A percentile compares a stretch with the other conserved stretches of the same genome.
Evolutionary conservation across 768 basidiomycete species (phyloP).

Genomic region (Phlebiopsis gigantea): DNA sequence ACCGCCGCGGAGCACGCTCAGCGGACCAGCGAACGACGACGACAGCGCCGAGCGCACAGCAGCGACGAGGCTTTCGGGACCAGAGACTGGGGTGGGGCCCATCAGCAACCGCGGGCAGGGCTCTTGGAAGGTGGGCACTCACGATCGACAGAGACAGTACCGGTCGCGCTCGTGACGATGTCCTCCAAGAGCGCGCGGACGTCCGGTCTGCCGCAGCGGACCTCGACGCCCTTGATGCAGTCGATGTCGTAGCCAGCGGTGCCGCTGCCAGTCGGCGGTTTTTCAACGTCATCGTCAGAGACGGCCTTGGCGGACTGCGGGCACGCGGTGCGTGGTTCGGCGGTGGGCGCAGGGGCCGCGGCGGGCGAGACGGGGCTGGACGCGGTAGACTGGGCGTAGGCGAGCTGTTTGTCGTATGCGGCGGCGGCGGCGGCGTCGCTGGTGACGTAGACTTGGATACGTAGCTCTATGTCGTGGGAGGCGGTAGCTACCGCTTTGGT

Average conservation of each 20-base stretch:
- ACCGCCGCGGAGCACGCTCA: conserved; percentile 13
- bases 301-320: not conserved
- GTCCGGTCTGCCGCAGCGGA: conserved; percentile 21
- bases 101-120: not conserved
- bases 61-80: conserved; percentile 6
- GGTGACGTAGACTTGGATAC: conserved; percentile 20
- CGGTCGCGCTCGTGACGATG: conserved; percentile 17
- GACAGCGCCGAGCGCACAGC: conserved; percentile 5
- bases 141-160: conserved; percentile 30
- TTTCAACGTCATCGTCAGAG: not conserved
- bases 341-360: not conserved
- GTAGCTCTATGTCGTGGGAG: conserved; percentile 17
- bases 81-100: not conserved
- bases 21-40: conserved; percentile 6
- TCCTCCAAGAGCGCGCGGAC: conserved; percentile 21
- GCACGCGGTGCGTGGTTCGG: not conserved
- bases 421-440: not conserved
- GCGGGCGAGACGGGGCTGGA: not conserved
- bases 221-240: conserved; percentile 8
- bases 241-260: conserved; percentile 6
- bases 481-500: conserved; percentile 13
- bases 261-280: conserved; percentile 5
- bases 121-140: not conserved
- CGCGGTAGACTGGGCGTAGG: not conserved
- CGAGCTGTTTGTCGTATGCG: not conserved